These are phyloP conservation scores for Piper longum DNA, from an alignment of 164 flowering plant genomes.

Conservation along the genomic window DNA sequence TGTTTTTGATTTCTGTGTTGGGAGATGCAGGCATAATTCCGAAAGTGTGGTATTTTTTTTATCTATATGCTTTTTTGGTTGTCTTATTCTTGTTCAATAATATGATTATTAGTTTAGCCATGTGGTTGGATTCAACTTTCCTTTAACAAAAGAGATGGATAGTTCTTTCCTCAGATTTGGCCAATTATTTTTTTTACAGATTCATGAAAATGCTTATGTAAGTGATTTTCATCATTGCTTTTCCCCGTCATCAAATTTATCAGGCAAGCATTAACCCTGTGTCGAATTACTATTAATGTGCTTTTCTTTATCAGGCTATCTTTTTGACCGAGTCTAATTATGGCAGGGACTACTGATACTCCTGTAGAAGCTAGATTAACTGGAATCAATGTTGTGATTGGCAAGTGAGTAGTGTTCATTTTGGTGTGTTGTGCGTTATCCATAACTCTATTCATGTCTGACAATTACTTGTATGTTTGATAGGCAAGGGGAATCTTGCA, in stretches of 20 bases:
- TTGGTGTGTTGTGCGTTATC: background rate
- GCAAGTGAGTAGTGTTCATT: conserved; percentile 34
- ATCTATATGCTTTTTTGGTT: background rate
- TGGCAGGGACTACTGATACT: conserved; percentile 30
- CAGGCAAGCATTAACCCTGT: conserved; percentile 27
- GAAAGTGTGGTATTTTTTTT: conserved; percentile 67
- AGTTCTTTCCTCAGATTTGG: background rate
- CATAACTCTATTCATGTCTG: background rate
- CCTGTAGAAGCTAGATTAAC: conserved; percentile 41
- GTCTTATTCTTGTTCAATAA: background rate
- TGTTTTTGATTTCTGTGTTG: conserved; percentile 86
- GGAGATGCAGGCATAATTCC: conserved; percentile 93
- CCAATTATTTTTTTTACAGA: conserved; percentile 29
- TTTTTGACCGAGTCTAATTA: conserved; percentile 1
- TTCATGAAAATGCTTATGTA: conserved; percentile 93
- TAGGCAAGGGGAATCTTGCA: conserved; percentile 92
- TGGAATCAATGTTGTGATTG: conserved; percentile 61
- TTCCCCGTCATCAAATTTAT: conserved; percentile 59
- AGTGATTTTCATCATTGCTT: conserved; percentile 95
- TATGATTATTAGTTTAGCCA: background rate
- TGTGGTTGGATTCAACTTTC: background rate
- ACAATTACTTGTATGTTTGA: background rate
- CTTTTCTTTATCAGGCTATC: background rate
- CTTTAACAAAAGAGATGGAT: background rate
- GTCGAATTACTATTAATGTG: background rate